Evolutionary conservation across 768 basidiomycete species (phyloP).

Genomic region (Royoungia palumana): DNA sequence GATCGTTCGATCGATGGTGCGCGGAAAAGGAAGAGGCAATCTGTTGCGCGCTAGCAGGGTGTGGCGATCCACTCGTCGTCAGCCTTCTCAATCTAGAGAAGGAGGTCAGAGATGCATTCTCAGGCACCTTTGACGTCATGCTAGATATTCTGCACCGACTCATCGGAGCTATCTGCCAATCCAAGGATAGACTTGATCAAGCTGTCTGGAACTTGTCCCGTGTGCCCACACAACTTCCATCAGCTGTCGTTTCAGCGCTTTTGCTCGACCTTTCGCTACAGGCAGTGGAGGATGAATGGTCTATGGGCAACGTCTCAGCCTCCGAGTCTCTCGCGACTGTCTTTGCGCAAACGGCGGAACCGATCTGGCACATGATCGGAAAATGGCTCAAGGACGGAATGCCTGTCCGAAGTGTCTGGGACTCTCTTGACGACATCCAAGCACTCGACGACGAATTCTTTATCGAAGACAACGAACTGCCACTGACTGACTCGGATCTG

Average conservation of each 20-base stretch:
- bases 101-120: constrained; percentile 53
- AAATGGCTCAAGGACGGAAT: constrained; percentile 74
- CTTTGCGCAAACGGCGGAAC: constrained; percentile 61
- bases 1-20: constrained; percentile 65
- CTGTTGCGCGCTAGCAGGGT: constrained; percentile 53
- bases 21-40: constrained; percentile 64
- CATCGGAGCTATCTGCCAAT: constrained; percentile 29
- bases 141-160: constrained; percentile 44
- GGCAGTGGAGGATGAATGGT: constrained; percentile 54
- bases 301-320: constrained; percentile 53
- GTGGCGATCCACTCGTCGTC: constrained; percentile 41
- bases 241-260: constrained; percentile 52
- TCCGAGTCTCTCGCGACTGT: constrained; percentile 58
- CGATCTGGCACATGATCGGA: constrained; percentile 70
- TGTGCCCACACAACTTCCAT: constrained; percentile 39
- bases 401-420: constrained; percentile 43
- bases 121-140: constrained; percentile 54
- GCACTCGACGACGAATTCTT: constrained; percentile 74
- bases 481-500: constrained; percentile 67
- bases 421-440: constrained; percentile 15
- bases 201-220: constrained; percentile 42
- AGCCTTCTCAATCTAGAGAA: constrained; percentile 69
- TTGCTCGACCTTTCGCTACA: constrained; percentile 63
- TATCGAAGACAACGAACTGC: constrained; percentile 67
- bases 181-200: constrained; percentile 23